These are phyloP conservation scores for Hypoxylon sp. DNA, from an alignment of 2,329 filamentous ascomycete species.

Conservation along the genomic window DNA sequence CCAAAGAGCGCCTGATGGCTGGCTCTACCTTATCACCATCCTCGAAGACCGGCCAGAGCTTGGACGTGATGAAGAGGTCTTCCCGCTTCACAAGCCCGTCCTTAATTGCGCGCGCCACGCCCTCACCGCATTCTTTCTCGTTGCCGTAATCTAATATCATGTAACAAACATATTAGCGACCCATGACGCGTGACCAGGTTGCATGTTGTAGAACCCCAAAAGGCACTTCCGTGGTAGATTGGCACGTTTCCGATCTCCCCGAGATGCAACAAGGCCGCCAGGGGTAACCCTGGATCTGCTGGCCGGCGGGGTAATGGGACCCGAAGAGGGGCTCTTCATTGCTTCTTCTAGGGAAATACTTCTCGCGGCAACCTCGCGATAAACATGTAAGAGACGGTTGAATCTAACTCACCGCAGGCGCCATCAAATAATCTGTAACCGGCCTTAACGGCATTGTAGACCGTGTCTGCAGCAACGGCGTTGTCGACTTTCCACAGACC, in stretches of 20 bases:
- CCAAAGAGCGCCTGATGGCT: constrained; percentile 81
- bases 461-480: constrained; percentile 78
- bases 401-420: constrained; percentile 67
- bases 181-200: constrained; percentile 1
- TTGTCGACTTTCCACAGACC: constrained; percentile 89
- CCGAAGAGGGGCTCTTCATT: constrained; percentile 38
- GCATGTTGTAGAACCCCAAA: constrained; percentile 7
- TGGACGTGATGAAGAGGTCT: constrained; percentile 92
- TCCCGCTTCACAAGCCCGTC: constrained; percentile 86
- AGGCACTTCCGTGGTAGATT: constrained; percentile 27
- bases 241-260: constrained; percentile 23
- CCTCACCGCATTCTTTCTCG: constrained; percentile 82
- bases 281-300: constrained; percentile 29
- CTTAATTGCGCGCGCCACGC: constrained; percentile 82
- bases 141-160: constrained; percentile 81
- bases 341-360: constrained; percentile 26
- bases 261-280: constrained; percentile 14
- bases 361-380: constrained; percentile 24
- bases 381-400: constrained; percentile 9
- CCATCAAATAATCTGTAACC: constrained; percentile 74
- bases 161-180: constrained; percentile 31
- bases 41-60: constrained; percentile 95
- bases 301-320: constrained; percentile 39
- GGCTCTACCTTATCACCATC: constrained; percentile 82
- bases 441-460: constrained; percentile 81